These are phyloP conservation scores for Irineochytrium annulatum DNA, from an alignment of 192 early-diverging fungal species.

Conservation along the genomic window DNA sequence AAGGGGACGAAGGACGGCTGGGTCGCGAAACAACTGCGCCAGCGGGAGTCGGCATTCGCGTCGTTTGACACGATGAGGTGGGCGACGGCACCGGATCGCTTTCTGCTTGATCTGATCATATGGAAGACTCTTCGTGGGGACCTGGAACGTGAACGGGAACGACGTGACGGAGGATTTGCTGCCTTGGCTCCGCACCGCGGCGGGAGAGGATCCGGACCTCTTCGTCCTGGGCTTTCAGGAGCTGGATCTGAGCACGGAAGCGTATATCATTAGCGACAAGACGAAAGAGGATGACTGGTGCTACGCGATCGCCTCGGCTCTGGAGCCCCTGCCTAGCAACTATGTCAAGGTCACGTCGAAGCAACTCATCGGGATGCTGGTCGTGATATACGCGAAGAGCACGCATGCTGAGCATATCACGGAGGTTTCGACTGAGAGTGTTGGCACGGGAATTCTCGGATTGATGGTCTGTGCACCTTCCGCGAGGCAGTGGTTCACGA, in stretches of 20 bases:
- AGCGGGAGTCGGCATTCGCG: slow-evolving; percentile 16
- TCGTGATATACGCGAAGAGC: slow-evolving; percentile 71
- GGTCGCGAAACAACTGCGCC: slow-evolving; percentile 24
- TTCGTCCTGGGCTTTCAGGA: slow-evolving; percentile 86
- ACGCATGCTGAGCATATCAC: slow-evolving; percentile 46
- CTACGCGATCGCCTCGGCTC: slow-evolving; percentile 59
- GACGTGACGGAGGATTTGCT: slow-evolving; percentile 53
- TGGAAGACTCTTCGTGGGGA: slow-evolving; percentile 66
- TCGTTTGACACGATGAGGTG: slow-evolving; percentile 18
- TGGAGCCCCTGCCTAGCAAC: slow-evolving; percentile 45
- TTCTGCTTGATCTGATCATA: background rate
- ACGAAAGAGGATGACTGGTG: slow-evolving; percentile 81
- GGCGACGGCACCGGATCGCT: background rate
- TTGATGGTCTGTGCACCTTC: slow-evolving; percentile 8
- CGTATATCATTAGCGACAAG: slow-evolving; percentile 76
- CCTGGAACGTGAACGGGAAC: slow-evolving; percentile 89
- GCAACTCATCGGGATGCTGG: slow-evolving; percentile 86
- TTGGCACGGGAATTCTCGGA: slow-evolving; percentile 70
- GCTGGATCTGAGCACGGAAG: slow-evolving; percentile 78
- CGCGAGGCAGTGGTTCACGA: background rate
- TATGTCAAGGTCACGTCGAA: slow-evolving; percentile 72
- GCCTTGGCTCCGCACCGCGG: slow-evolving; percentile 74
- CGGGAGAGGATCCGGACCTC: slow-evolving; percentile 53
- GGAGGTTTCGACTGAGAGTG: slow-evolving; percentile 62
- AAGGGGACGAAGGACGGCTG: slow-evolving; percentile 30